phyloP scores from a whole-genome alignment of 495 filamentous ascomycete genomes.

The Podospora australis region DNA sequence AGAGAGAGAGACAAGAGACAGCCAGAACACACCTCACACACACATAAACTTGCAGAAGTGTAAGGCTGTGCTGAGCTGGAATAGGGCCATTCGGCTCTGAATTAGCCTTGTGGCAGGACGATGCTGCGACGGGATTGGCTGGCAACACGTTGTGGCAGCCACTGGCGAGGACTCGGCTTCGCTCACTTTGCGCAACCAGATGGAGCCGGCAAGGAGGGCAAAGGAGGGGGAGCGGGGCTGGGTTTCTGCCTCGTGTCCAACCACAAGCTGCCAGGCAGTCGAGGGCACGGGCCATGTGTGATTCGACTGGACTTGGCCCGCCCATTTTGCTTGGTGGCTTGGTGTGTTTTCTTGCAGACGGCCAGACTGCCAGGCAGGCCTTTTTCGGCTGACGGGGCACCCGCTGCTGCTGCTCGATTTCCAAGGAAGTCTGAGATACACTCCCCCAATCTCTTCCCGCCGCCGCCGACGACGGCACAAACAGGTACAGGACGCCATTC shows the following conservation, averaged over 20 bases:
- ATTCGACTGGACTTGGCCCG: too few relatives aligned
- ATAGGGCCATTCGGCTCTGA: constrained; percentile 25
- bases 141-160: neutral
- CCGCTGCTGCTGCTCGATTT: too few relatives aligned
- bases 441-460: too few relatives aligned
- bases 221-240: constrained; percentile 19
- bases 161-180: constrained; percentile 7
- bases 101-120: constrained; percentile 31
- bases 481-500: too few relatives aligned
- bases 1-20: neutral
- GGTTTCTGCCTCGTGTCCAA: constrained; percentile 15
- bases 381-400: too few relatives aligned
- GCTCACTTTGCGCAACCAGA: constrained; percentile 2
- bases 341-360: too few relatives aligned
- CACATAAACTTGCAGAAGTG: constrained; percentile 8
- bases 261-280: constrained; percentile 14
- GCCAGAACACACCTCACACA: neutral
- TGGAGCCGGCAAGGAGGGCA: constrained; percentile 3
- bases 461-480: too few relatives aligned
- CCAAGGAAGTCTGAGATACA: too few relatives aligned
- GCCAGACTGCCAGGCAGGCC: too few relatives aligned
- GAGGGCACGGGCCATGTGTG: constrained; percentile 17
- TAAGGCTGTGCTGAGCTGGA: constrained; percentile 30
- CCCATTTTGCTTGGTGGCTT: too few relatives aligned
- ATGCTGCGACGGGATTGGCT: constrained; percentile 17